These are phyloP conservation scores for Exophiala aquamarina DNA, from an alignment of 2,329 filamentous ascomycete genomes.

Conservation along the genomic window DNA sequence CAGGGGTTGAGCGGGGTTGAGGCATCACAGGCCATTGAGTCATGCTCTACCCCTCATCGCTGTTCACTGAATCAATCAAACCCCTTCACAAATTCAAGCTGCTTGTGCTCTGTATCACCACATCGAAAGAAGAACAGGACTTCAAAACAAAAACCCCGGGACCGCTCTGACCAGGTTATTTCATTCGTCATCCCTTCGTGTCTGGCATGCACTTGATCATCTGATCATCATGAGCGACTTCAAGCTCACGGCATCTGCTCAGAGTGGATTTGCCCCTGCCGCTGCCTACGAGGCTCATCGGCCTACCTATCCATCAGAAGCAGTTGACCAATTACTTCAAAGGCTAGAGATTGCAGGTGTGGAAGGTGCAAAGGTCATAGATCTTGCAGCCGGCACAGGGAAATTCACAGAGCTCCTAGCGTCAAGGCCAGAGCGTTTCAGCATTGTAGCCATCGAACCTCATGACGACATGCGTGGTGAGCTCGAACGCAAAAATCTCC, in stretches of 20 bases:
- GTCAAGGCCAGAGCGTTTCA: constrained; percentile 57
- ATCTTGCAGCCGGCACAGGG: constrained; percentile 68
- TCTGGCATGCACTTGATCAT: neutral
- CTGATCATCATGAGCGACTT: constrained; percentile 5
- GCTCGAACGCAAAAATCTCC: constrained; percentile 59
- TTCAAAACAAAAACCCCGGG: too few relatives aligned
- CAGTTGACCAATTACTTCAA: constrained; percentile 59
- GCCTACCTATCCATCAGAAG: constrained; percentile 63
- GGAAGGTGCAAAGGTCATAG: constrained; percentile 44
- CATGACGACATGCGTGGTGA: constrained; percentile 65
- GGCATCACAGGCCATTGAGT: too few relatives aligned
- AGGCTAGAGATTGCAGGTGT: constrained; percentile 53
- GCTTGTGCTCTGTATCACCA: too few relatives aligned
- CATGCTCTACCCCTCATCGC: too few relatives aligned
- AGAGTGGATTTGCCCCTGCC: constrained; percentile 63
- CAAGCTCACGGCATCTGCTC: constrained; percentile 29
- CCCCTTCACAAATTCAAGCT: too few relatives aligned
- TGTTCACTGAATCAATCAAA: too few relatives aligned
- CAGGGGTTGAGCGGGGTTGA: too few relatives aligned
- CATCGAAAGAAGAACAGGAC: too few relatives aligned
- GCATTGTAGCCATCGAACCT: constrained; percentile 64
- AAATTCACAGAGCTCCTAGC: constrained; percentile 68
- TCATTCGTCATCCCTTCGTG: neutral
- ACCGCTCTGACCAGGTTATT: too few relatives aligned
- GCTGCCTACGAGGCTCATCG: constrained; percentile 66